Conservation (phyloP, 306 rosid genomes). For the Medicago lupulina region DNA sequence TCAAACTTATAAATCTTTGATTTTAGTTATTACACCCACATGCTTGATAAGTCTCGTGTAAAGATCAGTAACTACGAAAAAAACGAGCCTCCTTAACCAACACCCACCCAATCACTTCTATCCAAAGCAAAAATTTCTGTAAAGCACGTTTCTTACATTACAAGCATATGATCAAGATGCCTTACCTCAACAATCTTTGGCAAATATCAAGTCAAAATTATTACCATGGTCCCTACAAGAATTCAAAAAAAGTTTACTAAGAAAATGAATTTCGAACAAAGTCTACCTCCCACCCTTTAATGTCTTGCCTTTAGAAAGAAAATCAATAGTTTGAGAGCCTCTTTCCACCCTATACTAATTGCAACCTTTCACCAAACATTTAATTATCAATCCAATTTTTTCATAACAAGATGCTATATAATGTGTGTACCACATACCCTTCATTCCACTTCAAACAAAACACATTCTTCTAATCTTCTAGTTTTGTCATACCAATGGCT, state of each 20-base stretch:
- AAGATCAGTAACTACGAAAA: too few species aligned
- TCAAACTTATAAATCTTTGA: too few species aligned
- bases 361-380: slow-evolving; percentile 63
- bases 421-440: slow-evolving; percentile 28
- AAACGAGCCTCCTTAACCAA: slow-evolving; percentile 44
- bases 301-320: slow-evolving; percentile 34
- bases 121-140: slow-evolving; percentile 41
- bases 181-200: slow-evolving; percentile 46
- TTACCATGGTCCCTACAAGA: slow-evolving; percentile 40
- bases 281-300: neutral
- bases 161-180: slow-evolving; percentile 46
- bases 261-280: slow-evolving; percentile 6
- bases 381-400: slow-evolving; percentile 29
- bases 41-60: too few species aligned
- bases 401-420: slow-evolving; percentile 28
- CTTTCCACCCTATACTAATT: slow-evolving; percentile 54
- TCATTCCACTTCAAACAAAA: slow-evolving; percentile 34
- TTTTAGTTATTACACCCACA: too few species aligned
- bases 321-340: slow-evolving; percentile 49
- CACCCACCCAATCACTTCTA: slow-evolving; percentile 36
- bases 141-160: slow-evolving; percentile 45
- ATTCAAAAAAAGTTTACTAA: slow-evolving; percentile 7
- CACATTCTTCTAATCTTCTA: neutral
- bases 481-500: slow-evolving; percentile 38
- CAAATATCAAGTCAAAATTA: slow-evolving; percentile 49